A percentile compares a stretch with the other conserved stretches of the same genome.
These are phyloP conservation scores for Nothophaeocryptopus gaeumannii DNA, from an alignment of 2,329 filamentous ascomycete species.

Conservation along the genomic window DNA sequence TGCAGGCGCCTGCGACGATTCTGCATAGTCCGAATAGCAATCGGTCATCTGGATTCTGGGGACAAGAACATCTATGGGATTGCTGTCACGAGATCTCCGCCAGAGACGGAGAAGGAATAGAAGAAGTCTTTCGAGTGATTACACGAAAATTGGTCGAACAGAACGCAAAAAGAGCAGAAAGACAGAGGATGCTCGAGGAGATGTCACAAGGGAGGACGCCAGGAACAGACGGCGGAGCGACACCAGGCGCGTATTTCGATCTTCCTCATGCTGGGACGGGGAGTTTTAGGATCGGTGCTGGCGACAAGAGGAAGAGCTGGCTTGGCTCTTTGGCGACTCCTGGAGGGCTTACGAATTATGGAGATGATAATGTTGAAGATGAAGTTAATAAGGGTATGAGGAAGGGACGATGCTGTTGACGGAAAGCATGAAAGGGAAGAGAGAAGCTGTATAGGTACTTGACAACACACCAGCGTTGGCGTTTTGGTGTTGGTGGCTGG, in stretches of 20 bases:
- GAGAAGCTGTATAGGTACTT: too few relatives aligned
- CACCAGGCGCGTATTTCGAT: slow-evolving; percentile 48
- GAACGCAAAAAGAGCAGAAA: slow-evolving; percentile 54
- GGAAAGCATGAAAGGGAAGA: background rate
- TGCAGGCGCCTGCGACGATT: slow-evolving; percentile 44
- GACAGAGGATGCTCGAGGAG: slow-evolving; percentile 47
- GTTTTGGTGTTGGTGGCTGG: too few relatives aligned
- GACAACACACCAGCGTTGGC: too few relatives aligned
- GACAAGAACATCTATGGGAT: slow-evolving; percentile 83
- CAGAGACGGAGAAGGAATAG: slow-evolving; percentile 90
- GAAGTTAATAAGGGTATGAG: slow-evolving; percentile 24
- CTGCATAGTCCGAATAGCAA: slow-evolving; percentile 45
- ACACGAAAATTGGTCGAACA: slow-evolving; percentile 82
- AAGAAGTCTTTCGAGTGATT: slow-evolving; percentile 90
- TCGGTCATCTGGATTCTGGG: slow-evolving; percentile 75
- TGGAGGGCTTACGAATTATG: slow-evolving; percentile 32
- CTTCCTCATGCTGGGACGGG: slow-evolving; percentile 48
- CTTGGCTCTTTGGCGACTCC: slow-evolving; percentile 56
- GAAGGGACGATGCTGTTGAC: slow-evolving; percentile 30
- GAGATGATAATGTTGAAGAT: slow-evolving; percentile 26
- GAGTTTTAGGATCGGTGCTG: slow-evolving; percentile 58
- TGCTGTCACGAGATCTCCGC: slow-evolving; percentile 96
- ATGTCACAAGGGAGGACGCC: slow-evolving; percentile 43
- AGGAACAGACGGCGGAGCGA: slow-evolving; percentile 34
- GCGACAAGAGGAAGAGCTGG: slow-evolving; percentile 66